Conservation (phyloP, 192 early-diverging fungal species). For the Paraglomus occultum region DNA sequence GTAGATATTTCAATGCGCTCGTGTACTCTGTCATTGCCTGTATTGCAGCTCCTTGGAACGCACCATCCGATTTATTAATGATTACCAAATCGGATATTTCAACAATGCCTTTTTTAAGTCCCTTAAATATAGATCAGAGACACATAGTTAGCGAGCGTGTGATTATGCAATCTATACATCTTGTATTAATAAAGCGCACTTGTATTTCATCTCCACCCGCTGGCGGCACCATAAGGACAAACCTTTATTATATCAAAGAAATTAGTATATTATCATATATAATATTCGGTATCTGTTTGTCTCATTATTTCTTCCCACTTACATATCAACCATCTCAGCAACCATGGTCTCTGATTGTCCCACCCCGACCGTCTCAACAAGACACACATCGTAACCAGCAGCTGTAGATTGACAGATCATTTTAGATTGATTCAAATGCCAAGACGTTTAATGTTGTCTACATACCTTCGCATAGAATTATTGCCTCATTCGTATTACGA, state of each 20-base stretch:
- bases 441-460: not conserved
- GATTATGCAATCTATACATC: not conserved
- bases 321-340: conserved; percentile 84
- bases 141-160: not conserved
- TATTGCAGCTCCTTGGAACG: conserved; percentile 57
- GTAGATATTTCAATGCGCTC: conserved; percentile 67
- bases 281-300: too few species aligned
- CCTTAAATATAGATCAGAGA: conserved; percentile 36
- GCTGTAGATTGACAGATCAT: conserved; percentile 53
- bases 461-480: conserved; percentile 74
- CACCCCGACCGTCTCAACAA: conserved; percentile 86
- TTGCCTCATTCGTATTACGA: conserved; percentile 77
- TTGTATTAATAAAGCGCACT: too few species aligned
- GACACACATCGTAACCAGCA: conserved; percentile 72
- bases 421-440: not conserved
- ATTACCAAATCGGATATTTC: conserved; percentile 80
- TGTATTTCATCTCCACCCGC: conserved; percentile 86
- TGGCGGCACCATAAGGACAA: conserved; percentile 74
- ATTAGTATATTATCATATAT: too few species aligned
- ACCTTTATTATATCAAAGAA: conserved; percentile 39
- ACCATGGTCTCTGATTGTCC: conserved; percentile 88
- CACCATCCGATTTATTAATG: conserved; percentile 81
- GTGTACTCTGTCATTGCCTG: conserved; percentile 68
- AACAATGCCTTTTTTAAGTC: conserved; percentile 86
- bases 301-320: conserved; percentile 11